A percentile compares a stretch with the other conserved stretches of the same genome.
Conservation (phyloP, 257 asterid species). For the Solanum pinnatisectum region DNA sequence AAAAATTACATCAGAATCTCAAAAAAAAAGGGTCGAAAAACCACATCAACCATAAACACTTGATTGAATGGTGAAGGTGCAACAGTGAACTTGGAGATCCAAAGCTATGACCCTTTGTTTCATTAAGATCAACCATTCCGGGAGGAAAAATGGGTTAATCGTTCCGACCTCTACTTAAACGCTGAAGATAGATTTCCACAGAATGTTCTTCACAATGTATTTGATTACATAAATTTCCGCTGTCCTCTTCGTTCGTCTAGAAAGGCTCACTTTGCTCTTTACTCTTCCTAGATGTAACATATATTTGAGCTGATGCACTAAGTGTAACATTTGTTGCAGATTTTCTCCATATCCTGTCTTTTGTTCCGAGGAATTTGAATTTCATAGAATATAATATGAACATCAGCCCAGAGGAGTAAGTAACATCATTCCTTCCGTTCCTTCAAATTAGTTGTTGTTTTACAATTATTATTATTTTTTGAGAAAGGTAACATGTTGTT, state of each 20-base stretch:
- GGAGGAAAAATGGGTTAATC: background rate
- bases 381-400: slow-evolving; percentile 19
- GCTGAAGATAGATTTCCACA: background rate
- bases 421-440: background rate
- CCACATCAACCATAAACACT: background rate
- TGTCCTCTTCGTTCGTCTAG: background rate
- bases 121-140: background rate
- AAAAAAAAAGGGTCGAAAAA: background rate
- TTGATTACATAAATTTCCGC: background rate
- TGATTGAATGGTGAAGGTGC: background rate
- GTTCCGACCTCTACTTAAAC: background rate
- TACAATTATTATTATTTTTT: background rate
- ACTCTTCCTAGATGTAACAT: background rate
- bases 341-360: slow-evolving; percentile 31
- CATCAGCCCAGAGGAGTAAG: slow-evolving; percentile 22
- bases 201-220: background rate
- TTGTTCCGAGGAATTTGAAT: slow-evolving; percentile 27
- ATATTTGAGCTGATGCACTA: background rate
- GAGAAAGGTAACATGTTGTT: background rate
- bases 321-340: slow-evolving; percentile 11
- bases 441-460: background rate
- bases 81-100: background rate
- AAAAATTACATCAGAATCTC: background rate
- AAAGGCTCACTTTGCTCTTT: background rate
- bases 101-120: background rate